Conservation (phyloP, 2,329 filamentous ascomycete species). For the Pyrenochaeta sp. region DNA sequence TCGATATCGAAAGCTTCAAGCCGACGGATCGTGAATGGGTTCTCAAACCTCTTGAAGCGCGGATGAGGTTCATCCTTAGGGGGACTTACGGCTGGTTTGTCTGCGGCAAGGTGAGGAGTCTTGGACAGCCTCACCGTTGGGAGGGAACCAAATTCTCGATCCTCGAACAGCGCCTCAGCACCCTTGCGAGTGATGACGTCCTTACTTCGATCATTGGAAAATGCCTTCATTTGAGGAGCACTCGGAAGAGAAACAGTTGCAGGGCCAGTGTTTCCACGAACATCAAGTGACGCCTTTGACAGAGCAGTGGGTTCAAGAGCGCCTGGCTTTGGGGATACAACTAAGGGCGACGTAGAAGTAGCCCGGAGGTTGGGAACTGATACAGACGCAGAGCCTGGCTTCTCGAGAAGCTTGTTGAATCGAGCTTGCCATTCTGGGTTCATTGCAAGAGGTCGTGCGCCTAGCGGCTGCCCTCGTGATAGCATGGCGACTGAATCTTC, state of each 20-base stretch:
- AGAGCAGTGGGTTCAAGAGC: conserved; percentile 70
- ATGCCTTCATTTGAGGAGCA: conserved; percentile 25
- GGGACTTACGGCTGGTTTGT: conserved; percentile 34
- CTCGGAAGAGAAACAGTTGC: conserved; percentile 77
- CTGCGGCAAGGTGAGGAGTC: conserved; percentile 43
- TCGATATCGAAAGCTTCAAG: conserved; percentile 38
- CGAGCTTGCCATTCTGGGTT: conserved; percentile 77
- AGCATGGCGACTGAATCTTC: conserved; percentile 53
- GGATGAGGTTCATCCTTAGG: conserved; percentile 32
- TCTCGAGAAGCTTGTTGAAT: conserved; percentile 80
- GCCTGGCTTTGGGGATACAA: conserved; percentile 49
- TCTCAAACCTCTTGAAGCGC: conserved; percentile 36
- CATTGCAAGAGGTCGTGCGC: conserved; percentile 51
- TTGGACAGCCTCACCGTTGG: conserved; percentile 49
- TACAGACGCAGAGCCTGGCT: conserved; percentile 54
- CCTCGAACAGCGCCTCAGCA: conserved; percentile 55
- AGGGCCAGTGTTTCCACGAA: conserved; percentile 54
- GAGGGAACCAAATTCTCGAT: conserved; percentile 58
- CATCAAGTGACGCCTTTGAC: conserved; percentile 68
- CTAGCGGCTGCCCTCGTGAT: conserved; percentile 36
- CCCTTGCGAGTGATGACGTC: conserved; percentile 52
- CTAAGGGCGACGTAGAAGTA: conserved; percentile 37
- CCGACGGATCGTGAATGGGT: conserved; percentile 37
- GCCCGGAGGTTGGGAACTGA: conserved; percentile 30
- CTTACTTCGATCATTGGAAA: conserved; percentile 40